phyloP scores from a whole-genome alignment of 2,329 filamentous ascomycete species.

The Trichoderma guizhouense region DNA sequence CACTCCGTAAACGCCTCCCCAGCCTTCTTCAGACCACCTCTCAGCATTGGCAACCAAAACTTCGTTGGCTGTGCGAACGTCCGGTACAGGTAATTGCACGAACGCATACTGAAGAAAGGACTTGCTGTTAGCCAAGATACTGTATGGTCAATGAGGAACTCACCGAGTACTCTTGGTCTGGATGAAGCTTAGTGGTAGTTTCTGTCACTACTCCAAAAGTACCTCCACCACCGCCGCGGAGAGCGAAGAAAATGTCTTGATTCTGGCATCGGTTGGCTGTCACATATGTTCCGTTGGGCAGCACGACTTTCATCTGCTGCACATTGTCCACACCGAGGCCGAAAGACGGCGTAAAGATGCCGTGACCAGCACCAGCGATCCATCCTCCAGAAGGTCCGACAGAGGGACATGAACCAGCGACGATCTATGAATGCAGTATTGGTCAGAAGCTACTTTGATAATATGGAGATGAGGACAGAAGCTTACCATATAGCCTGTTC shows the following conservation, averaged over 20 bases:
- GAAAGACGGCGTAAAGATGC: constrained; percentile 42
- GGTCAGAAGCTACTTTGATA: neutral
- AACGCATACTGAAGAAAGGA: neutral
- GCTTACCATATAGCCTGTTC: neutral
- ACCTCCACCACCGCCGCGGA: constrained; percentile 44
- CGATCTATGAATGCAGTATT: neutral
- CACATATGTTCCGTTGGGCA: constrained; percentile 40
- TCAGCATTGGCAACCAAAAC: constrained; percentile 12
- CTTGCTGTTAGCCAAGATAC: neutral
- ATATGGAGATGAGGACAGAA: neutral
- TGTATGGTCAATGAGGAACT: neutral
- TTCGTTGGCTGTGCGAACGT: neutral
- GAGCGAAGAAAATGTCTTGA: constrained; percentile 48
- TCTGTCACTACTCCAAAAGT: constrained; percentile 45
- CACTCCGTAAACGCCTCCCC: constrained; percentile 9
- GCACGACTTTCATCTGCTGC: constrained; percentile 35
- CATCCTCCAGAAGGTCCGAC: constrained; percentile 30
- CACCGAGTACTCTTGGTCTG: constrained; percentile 4
- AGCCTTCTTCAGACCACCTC: constrained; percentile 14
- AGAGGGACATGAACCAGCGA: constrained; percentile 17
- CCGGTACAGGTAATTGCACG: neutral
- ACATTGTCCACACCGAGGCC: constrained; percentile 40
- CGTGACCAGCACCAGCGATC: constrained; percentile 46
- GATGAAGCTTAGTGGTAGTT: constrained; percentile 24
- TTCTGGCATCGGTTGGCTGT: constrained; percentile 40